A percentile compares a stretch with the other conserved stretches of the same genome.
These are phyloP conservation scores for Dichotomocladium elegans DNA, from an alignment of 371 early-diverging fungal genomes.

Conservation along the genomic window DNA sequence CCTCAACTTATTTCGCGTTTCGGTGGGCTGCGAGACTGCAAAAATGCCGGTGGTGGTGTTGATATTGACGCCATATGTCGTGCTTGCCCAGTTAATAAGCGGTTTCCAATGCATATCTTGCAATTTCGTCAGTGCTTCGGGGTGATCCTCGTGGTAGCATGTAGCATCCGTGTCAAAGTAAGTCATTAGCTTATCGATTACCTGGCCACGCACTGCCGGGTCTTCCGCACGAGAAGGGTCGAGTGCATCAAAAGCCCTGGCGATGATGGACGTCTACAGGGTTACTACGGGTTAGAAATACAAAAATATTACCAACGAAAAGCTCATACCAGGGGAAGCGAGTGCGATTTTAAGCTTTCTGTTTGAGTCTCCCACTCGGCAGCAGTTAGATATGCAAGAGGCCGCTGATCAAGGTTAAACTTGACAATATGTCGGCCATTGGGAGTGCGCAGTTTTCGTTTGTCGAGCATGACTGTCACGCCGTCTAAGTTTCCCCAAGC, in stretches of 20 bases:
- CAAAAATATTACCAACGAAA: neutral
- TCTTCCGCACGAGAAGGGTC: conserved; percentile 30
- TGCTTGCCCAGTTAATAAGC: conserved; percentile 74
- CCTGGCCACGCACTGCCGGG: conserved; percentile 50
- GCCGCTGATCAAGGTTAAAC: conserved; percentile 52
- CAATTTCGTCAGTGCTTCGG: conserved; percentile 69
- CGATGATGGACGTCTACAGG: conserved; percentile 78
- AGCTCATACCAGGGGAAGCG: conserved; percentile 75
- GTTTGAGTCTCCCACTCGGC: conserved; percentile 94
- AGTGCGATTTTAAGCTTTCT: conserved; percentile 71
- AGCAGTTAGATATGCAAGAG: conserved; percentile 80
- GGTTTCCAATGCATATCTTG: conserved; percentile 84
- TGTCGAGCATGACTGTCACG: conserved; percentile 69
- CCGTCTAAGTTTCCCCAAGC: conserved; percentile 31
- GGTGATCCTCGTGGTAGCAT: conserved; percentile 80
- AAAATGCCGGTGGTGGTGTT: conserved; percentile 73
- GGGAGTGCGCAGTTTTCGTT: conserved; percentile 81
- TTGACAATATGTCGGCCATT: conserved; percentile 60
- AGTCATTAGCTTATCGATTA: conserved; percentile 69
- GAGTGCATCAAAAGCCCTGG: conserved; percentile 79
- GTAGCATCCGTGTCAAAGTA: conserved; percentile 89
- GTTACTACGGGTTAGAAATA: neutral
- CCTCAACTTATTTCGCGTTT: conserved; percentile 56
- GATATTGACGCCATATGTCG: conserved; percentile 64
- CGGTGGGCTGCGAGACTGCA: conserved; percentile 60